Percentiles rank a stretch among this genome's conserved stretches.
Evolutionary conservation across 306 rosid genomes (phyloP).

Genomic region (Inga laurina): DNA sequence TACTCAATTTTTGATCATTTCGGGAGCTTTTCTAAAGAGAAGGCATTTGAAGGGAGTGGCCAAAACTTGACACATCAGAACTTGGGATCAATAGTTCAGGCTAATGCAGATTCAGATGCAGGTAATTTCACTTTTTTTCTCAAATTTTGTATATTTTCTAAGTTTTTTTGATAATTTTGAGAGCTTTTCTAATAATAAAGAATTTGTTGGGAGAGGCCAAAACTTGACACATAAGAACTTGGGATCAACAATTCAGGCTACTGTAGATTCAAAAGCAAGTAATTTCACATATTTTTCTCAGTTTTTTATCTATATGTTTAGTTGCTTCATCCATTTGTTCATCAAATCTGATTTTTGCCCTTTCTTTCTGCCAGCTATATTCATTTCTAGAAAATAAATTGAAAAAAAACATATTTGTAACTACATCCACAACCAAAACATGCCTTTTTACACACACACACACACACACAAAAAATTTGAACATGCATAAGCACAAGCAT

Average conservation of each 20-base stretch:
- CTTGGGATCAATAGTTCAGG: neutral
- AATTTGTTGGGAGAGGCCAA: neutral
- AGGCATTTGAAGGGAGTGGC: neutral
- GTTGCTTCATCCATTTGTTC: neutral
- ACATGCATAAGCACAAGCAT: neutral
- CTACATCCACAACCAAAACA: neutral
- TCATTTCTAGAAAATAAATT: too few species aligned
- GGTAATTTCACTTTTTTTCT: neutral
- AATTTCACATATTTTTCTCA: neutral
- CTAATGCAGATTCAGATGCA: neutral
- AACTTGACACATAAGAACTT: neutral
- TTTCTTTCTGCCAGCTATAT: too few species aligned
- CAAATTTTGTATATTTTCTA: neutral
- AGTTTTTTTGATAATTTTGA: neutral
- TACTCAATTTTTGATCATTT: constrained; percentile 9
- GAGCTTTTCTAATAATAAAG: neutral
- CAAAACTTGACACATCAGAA: neutral
- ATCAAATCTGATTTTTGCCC: too few species aligned
- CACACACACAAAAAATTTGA: too few species aligned
- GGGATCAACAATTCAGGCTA: neutral
- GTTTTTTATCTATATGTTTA: too few species aligned
- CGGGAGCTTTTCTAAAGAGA: neutral
- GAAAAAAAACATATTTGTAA: neutral
- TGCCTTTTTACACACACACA: too few species aligned
- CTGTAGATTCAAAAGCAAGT: neutral